A percentile compares a stretch with the other conserved stretches of the same genome.
Conservation (phyloP, 257 asterid species). For the Solanum virginianum region DNA sequence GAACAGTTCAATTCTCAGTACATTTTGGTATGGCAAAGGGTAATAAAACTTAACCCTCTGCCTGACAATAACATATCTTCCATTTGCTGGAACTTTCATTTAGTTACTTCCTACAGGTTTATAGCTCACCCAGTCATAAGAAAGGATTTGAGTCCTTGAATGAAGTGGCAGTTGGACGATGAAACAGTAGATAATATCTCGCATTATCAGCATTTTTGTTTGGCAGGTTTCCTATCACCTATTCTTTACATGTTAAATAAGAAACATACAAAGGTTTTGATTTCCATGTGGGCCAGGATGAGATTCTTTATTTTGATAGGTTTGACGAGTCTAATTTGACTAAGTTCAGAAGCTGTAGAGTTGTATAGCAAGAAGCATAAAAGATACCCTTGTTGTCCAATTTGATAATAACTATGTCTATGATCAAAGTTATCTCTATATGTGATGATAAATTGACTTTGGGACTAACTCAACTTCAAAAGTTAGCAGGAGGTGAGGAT, state of each 20-base stretch:
- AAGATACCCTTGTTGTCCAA: neutral
- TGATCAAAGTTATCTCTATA: neutral
- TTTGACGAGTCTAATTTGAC: neutral
- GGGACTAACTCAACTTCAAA: too few relatives aligned
- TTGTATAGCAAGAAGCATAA: neutral
- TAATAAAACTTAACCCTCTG: neutral
- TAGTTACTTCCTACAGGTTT: neutral
- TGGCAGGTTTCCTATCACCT: neutral
- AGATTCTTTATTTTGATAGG: neutral
- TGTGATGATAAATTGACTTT: too few relatives aligned
- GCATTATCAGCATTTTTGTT: neutral
- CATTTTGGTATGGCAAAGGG: neutral
- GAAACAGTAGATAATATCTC: neutral
- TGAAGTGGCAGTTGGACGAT: neutral
- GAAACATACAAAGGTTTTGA: neutral
- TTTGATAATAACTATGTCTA: neutral
- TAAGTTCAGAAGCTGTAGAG: neutral
- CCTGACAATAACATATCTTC: neutral
- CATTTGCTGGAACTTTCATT: neutral
- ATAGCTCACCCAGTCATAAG: neutral
- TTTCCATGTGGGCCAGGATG: neutral
- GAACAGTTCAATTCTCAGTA: neutral
- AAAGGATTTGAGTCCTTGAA: neutral
- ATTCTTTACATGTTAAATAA: neutral
- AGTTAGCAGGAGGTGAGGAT: too few relatives aligned